Evolutionary conservation across 495 filamentous ascomycete genomes (phyloP).

Genomic region (Hyaloscypha bicolor): DNA sequence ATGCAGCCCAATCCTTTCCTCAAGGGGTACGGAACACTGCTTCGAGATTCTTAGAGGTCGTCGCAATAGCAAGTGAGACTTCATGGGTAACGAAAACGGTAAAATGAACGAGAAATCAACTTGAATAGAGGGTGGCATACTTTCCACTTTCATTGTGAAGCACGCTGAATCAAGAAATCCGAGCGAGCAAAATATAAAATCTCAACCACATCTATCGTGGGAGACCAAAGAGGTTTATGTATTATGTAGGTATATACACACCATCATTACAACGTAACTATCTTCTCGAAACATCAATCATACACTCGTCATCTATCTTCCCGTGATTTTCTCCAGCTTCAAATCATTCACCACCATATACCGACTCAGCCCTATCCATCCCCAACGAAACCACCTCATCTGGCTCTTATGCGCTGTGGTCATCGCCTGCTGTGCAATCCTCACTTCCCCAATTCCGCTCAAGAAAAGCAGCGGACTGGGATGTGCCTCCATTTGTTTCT

Average conservation of each 20-base stretch:
- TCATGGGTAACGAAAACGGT: no score
- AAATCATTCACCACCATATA: slow-evolving; percentile 98
- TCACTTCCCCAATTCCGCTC: slow-evolving; percentile 59
- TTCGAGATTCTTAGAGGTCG: no score
- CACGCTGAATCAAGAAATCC: background rate
- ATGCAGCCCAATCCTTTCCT: no score
- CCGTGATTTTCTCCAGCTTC: slow-evolving; percentile 55
- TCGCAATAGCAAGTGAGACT: no score
- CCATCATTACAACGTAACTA: slow-evolving; percentile 14
- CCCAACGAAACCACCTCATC: slow-evolving; percentile 98
- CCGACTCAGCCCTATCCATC: slow-evolving; percentile 86
- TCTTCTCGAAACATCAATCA: background rate
- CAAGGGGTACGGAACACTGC: no score
- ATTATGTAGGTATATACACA: slow-evolving; percentile 20
- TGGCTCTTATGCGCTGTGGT: slow-evolving; percentile 85
- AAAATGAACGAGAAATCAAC: no score
- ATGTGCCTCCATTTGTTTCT: slow-evolving; percentile 40
- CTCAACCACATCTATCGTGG: slow-evolving; percentile 17
- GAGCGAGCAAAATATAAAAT: background rate
- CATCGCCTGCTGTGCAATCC: slow-evolving; percentile 83
- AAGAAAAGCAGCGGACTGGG: slow-evolving; percentile 68
- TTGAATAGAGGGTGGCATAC: no score
- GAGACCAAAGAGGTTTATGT: slow-evolving; percentile 19
- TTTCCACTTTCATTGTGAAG: no score
- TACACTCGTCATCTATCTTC: background rate